These are phyloP conservation scores for Hypoxylon sp. DNA, from an alignment of 2,329 filamentous ascomycete genomes.

Conservation along the genomic window DNA sequence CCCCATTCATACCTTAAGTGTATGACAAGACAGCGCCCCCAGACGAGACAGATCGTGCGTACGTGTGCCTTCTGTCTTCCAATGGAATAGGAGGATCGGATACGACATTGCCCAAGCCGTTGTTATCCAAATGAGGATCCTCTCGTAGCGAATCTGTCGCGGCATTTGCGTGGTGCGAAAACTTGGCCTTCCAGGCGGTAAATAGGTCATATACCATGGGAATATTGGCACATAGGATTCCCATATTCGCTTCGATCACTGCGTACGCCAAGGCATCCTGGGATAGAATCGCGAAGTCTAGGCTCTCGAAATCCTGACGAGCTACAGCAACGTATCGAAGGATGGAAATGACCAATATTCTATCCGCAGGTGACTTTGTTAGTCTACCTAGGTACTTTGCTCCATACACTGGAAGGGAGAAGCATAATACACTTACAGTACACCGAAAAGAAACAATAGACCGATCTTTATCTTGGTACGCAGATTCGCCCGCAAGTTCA, in stretches of 20 bases:
- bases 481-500: conserved; percentile 1
- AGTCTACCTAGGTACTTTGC: neutral
- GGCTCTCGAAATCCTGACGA: conserved; percentile 2
- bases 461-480: conserved; percentile 15
- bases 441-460: conserved; percentile 7
- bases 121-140: neutral
- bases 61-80: neutral
- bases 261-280: conserved; percentile 16
- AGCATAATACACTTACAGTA: conserved; percentile 11
- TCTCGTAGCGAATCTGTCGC: neutral
- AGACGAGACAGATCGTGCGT: neutral
- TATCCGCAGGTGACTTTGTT: neutral
- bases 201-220: conserved; percentile 15
- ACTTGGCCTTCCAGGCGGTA: neutral
- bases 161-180: neutral
- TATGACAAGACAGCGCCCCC: neutral
- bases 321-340: neutral
- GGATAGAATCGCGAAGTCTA: conserved; percentile 4
- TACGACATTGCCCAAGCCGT: neutral
- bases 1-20: neutral
- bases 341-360: conserved; percentile 6
- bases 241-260: conserved; percentile 16
- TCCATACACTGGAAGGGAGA: neutral
- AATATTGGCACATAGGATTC: conserved; percentile 17
- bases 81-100: neutral